Evolutionary conservation across 495 filamentous ascomycete species (phyloP).

Genomic region (Penicillium cataractarum): DNA sequence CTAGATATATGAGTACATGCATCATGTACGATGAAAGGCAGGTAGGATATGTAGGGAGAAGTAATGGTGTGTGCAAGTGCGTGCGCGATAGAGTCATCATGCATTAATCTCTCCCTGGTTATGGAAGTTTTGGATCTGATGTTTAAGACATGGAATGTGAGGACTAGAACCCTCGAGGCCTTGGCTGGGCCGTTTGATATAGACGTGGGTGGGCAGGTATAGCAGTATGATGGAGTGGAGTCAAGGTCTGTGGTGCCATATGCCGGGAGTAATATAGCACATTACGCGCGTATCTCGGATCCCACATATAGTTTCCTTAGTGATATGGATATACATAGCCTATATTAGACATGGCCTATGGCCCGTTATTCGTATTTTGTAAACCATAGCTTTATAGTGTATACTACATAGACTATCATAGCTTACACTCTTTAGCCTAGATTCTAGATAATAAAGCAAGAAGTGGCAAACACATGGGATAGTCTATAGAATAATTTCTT

Average conservation of each 20-base stretch:
- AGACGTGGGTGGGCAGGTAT: not conserved
- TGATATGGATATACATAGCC: conserved; percentile 3
- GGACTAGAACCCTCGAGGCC: not conserved
- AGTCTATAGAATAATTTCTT: too few species aligned
- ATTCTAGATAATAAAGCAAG: not conserved
- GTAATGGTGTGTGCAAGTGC: not conserved
- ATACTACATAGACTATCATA: too few species aligned
- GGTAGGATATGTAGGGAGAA: not conserved
- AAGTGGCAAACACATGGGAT: not conserved
- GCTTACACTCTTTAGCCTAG: not conserved
- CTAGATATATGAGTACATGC: not conserved
- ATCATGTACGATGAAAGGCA: conserved; percentile 1
- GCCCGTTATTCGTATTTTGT: not conserved
- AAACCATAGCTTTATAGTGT: not conserved
- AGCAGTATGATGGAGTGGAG: not conserved
- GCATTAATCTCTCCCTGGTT: not conserved
- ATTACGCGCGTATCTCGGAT: conserved; percentile 1
- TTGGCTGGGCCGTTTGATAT: not conserved
- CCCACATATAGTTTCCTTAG: not conserved
- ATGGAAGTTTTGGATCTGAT: not conserved
- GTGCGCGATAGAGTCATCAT: not conserved
- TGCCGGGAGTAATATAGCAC: not conserved
- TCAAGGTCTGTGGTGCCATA: not conserved
- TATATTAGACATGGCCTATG: not conserved
- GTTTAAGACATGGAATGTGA: not conserved